phyloP scores from a whole-genome alignment of 768 basidiomycete species.

The Udeniomyces megalosporus region DNA sequence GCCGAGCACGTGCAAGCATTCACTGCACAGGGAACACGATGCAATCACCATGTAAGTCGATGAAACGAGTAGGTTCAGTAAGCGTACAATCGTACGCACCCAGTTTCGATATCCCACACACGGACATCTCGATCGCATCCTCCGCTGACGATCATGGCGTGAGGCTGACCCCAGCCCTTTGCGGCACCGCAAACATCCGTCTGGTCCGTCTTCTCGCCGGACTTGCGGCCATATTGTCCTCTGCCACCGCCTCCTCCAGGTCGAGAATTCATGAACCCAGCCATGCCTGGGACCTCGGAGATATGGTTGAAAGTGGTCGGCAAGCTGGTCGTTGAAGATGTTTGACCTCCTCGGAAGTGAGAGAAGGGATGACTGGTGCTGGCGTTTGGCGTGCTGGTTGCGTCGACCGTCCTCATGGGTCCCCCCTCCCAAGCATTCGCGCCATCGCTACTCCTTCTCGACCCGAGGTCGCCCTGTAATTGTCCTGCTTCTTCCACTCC shows the following conservation, averaged over 20 bases:
- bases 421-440: slow-evolving; percentile 6
- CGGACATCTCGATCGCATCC: slow-evolving; percentile 84
- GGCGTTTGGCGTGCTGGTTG: not conserved
- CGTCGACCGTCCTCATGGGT: not conserved
- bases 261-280: not conserved
- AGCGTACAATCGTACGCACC: slow-evolving; percentile 36
- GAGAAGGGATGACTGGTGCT: not conserved
- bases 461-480: not conserved
- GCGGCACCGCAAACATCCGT: slow-evolving; percentile 47
- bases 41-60: not conserved
- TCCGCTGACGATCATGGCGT: slow-evolving; percentile 68
- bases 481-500: not conserved
- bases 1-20: slow-evolving; percentile 58
- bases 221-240: not conserved
- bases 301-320: slow-evolving; percentile 2
- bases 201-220: slow-evolving; percentile 26
- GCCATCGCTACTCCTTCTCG: not conserved
- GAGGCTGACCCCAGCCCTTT: slow-evolving; percentile 76
- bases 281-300: slow-evolving; percentile 2
- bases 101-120: slow-evolving; percentile 79
- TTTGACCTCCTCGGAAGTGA: not conserved
- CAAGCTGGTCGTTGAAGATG: not conserved
- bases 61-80: not conserved
- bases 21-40: slow-evolving; percentile 24
- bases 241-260: not conserved